Evolutionary conservation across 2,329 filamentous ascomycete genomes (phyloP).

Genomic region (Botryosphaeria agaves): DNA sequence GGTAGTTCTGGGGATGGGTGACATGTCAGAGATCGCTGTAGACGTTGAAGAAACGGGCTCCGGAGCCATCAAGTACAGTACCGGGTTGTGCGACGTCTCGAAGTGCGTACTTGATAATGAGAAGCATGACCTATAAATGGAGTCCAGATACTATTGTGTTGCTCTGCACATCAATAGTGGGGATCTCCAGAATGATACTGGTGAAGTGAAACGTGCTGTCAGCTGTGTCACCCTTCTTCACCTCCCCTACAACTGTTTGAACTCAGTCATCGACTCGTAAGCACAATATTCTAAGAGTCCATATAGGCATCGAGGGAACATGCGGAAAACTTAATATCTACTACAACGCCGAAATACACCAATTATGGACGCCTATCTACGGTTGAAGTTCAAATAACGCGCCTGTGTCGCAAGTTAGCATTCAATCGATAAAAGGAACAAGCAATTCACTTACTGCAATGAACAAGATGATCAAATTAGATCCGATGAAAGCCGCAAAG

Average conservation of each 20-base stretch:
- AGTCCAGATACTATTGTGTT: too few relatives aligned
- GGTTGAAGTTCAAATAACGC: constrained; percentile 28
- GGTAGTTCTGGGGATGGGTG: too few relatives aligned
- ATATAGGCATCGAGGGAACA: neutral
- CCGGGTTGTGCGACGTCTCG: too few relatives aligned
- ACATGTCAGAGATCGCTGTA: too few relatives aligned
- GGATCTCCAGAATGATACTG: too few relatives aligned
- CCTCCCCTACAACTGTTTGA: neutral
- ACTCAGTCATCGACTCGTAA: neutral
- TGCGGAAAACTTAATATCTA: neutral
- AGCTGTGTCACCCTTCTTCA: neutral
- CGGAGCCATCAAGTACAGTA: too few relatives aligned
- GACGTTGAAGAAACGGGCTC: too few relatives aligned
- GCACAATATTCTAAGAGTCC: neutral
- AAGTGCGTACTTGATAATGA: too few relatives aligned
- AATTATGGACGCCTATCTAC: constrained; percentile 4
- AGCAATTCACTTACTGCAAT: constrained; percentile 28
- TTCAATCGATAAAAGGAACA: neutral
- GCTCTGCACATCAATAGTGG: too few relatives aligned
- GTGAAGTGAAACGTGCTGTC: too few relatives aligned
- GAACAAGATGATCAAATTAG: constrained; percentile 53
- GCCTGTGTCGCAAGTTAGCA: constrained; percentile 1
- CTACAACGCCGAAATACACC: neutral
- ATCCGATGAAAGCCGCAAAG: constrained; percentile 55
- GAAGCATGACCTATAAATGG: too few relatives aligned